Evolutionary conservation across 108 stramenopile species (phyloP), one percentile per base, ranked within the genome.

Genomic region (Licmophora abbreviata): DNA sequence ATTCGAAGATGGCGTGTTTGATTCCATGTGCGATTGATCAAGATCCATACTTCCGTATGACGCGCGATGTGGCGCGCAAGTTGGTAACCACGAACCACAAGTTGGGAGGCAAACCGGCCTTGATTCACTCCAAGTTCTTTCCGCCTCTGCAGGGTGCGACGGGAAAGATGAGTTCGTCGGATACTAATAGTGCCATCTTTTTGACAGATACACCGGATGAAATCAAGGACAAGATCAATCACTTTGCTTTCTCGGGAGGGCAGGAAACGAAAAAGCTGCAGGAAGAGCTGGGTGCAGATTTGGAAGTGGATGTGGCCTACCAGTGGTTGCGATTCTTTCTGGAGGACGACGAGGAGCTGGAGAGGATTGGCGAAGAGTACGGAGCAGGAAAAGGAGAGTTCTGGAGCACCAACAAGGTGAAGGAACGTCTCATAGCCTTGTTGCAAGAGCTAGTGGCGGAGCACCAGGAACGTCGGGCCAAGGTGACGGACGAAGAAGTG

Each of bases 21-120:
- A 95, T 95, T 54, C 96, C 96, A n/a, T 97, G 96, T 60, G 98
- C 96, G 48, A 99, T 99, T 59, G 98, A 99, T 61, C 97, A 98
- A 75, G 98, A 99, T 69, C 96, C 98, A 4, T 99, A 99, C 80
- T 99, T 99, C 69, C 94, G 98, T 28, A 85, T 99, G 74, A 99
- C 98, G 22, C 80, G 98, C 20, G 98, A 99, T 62, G 82, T 99
- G 37, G 98, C 98, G 7, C 95, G 88, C 74, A 92, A 92, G 58
- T 43, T 92, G 37, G 81, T 79, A 15, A 43, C 54, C 20, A 26
- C 53, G 1, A 41, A 24, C 37, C 85, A 92, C 57, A 72, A 66
- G 3, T 51, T 92, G 36, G 64, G 64, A 18, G 83, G 85, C 35
- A 99, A 99, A 59, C 98, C 98, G 6, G 82, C 95, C 0, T 68